These are phyloP conservation scores for Psidium friedrichsthalianum DNA, from an alignment of 345 rosid genomes.

Conservation along the genomic window DNA sequence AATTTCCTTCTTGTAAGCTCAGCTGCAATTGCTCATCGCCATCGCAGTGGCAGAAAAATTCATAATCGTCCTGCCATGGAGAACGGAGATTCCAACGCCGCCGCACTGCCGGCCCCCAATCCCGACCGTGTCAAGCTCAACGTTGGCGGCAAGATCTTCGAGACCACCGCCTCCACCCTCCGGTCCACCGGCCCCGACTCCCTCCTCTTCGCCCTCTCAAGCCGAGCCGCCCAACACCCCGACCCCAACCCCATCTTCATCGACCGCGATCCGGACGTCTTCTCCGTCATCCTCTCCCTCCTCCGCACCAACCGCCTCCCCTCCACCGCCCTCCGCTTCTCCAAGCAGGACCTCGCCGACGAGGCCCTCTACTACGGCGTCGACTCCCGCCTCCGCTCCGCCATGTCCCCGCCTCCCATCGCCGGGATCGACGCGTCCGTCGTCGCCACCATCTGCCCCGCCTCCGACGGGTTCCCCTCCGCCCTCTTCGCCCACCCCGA, in stretches of 20 bases:
- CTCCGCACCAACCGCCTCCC: conserved; percentile 71
- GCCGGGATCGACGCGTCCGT: conserved; percentile 69
- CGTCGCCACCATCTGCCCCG: conserved; percentile 47
- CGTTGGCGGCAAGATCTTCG: conserved; percentile 82
- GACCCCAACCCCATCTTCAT: conserved; percentile 46
- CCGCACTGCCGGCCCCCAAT: background rate
- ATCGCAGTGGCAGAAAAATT: too few relatives aligned
- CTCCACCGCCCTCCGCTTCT: conserved; percentile 45
- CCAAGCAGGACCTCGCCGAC: conserved; percentile 76
- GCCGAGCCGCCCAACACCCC: conserved; percentile 9
- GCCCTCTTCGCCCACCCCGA: conserved; percentile 53
- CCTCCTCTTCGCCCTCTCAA: conserved; percentile 63
- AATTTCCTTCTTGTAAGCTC: too few relatives aligned
- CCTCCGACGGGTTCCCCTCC: conserved; percentile 58
- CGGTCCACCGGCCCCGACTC: conserved; percentile 74
- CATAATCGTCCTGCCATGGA: too few relatives aligned
- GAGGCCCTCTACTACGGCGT: conserved; percentile 87
- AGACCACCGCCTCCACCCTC: conserved; percentile 68
- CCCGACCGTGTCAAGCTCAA: conserved; percentile 59
- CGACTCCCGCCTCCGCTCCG: conserved; percentile 50
- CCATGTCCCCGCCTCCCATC: conserved; percentile 56
- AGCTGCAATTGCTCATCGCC: too few relatives aligned
- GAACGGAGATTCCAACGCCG: background rate
- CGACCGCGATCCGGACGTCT: conserved; percentile 92
- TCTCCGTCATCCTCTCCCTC: conserved; percentile 71